These are phyloP conservation scores for Rhizomucor miehei DNA, from an alignment of 371 early-diverging fungal genomes.

Conservation along the genomic window DNA sequence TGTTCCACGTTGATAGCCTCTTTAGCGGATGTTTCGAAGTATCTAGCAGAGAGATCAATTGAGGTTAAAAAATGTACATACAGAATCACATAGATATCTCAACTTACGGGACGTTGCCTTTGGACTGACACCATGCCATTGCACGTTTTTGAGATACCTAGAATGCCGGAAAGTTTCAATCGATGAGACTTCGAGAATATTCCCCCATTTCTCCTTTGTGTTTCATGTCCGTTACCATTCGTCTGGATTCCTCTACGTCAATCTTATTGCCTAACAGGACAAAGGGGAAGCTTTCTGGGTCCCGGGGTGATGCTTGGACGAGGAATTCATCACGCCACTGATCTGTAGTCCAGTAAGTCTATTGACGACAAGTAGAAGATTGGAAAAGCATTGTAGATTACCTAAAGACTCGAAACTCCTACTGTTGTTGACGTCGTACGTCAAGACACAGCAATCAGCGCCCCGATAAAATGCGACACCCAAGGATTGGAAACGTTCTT, in stretches of 20 bases:
- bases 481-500: constrained; percentile 97
- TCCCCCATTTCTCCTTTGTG: neutral
- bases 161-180: neutral
- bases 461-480: constrained; percentile 98
- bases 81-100: neutral
- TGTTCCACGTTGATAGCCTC: constrained; percentile 96
- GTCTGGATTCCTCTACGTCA: constrained; percentile 91
- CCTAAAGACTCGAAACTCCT: constrained; percentile 95
- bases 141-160: constrained; percentile 92
- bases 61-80: neutral
- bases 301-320: constrained; percentile 90
- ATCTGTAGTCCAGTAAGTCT: constrained; percentile 12
- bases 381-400: constrained; percentile 13
- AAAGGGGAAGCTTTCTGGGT: constrained; percentile 97
- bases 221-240: constrained; percentile 62
- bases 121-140: constrained; percentile 93
- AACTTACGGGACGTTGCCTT: constrained; percentile 87
- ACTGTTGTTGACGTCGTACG: constrained; percentile 95
- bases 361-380: neutral
- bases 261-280: constrained; percentile 98
- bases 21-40: constrained; percentile 97
- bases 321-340: constrained; percentile 97
- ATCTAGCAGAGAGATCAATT: constrained; percentile 24
- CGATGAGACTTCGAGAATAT: neutral
- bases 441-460: constrained; percentile 99